These are phyloP conservation scores for Millerozyma miso DNA, from an alignment of 805 yeast genomes.

Conservation along the genomic window DNA sequence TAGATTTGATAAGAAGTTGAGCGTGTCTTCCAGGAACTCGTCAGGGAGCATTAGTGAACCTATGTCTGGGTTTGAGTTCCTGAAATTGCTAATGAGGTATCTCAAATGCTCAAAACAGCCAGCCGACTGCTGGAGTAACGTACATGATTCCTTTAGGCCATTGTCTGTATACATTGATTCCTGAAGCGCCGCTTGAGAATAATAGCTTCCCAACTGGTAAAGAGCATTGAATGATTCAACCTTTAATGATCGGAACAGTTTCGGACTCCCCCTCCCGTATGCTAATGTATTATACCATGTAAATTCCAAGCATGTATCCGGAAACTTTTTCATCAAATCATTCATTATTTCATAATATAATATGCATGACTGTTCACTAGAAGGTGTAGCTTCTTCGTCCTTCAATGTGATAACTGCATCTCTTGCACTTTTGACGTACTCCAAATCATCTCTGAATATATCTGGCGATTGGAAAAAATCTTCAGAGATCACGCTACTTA, in stretches of 20 bases:
- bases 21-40: slow-evolving; percentile 51
- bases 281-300: slow-evolving; percentile 74
- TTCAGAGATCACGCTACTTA: slow-evolving; percentile 42
- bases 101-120: slow-evolving; percentile 48
- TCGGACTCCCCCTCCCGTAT: slow-evolving; percentile 46
- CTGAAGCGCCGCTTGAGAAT: slow-evolving; percentile 51
- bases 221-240: slow-evolving; percentile 62
- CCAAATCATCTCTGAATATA: slow-evolving; percentile 26
- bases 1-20: slow-evolving; percentile 47
- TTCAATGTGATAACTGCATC: slow-evolving; percentile 32
- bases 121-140: slow-evolving; percentile 66
- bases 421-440: slow-evolving; percentile 41
- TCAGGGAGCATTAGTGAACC: slow-evolving; percentile 12
- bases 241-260: slow-evolving; percentile 42
- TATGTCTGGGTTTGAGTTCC: slow-evolving; percentile 1
- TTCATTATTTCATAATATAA: slow-evolving; percentile 47
- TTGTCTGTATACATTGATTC: slow-evolving; percentile 45
- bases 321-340: slow-evolving; percentile 53
- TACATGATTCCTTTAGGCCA: slow-evolving; percentile 59
- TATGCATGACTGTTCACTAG: slow-evolving; percentile 33
- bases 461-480: slow-evolving; percentile 41
- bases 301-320: slow-evolving; percentile 55
- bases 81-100: slow-evolving; percentile 2
- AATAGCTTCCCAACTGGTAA: slow-evolving; percentile 65
- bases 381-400: slow-evolving; percentile 23